Percentiles rank a stretch among this genome's conserved stretches.
Evolutionary conservation across 768 basidiomycete species (phyloP).

Genomic region (Xerocomellus chrysenteron): DNA sequence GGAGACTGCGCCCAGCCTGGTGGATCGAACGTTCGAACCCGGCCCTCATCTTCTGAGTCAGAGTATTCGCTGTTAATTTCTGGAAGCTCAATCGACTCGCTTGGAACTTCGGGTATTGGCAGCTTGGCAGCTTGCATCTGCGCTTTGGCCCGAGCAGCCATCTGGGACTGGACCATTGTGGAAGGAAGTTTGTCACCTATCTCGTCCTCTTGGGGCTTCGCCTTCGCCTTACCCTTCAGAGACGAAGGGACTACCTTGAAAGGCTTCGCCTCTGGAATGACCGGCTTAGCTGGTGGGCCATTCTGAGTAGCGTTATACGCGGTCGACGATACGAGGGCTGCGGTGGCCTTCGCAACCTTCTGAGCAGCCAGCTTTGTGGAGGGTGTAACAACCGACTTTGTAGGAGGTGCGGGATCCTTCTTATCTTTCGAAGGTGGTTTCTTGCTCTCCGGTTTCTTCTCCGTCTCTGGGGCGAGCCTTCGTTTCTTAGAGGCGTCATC

Average conservation of each 20-base stretch:
- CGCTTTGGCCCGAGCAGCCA: slow-evolving; percentile 70
- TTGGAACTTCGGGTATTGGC: slow-evolving; percentile 50
- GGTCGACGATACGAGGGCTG: slow-evolving; percentile 37
- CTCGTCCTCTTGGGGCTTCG: slow-evolving; percentile 47
- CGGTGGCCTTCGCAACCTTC: slow-evolving; percentile 39
- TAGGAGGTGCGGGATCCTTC: slow-evolving; percentile 29
- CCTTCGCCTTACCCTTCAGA: slow-evolving; percentile 52
- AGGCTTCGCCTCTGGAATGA: slow-evolving; percentile 32
- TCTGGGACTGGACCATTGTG: slow-evolving; percentile 60
- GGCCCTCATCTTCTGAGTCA: slow-evolving; percentile 90
- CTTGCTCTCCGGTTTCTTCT: slow-evolving; percentile 59
- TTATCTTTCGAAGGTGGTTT: slow-evolving; percentile 62
- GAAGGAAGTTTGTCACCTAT: slow-evolving; percentile 53
- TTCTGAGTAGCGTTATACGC: slow-evolving; percentile 42
- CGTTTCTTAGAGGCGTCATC: slow-evolving; percentile 75
- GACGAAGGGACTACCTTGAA: slow-evolving; percentile 38
- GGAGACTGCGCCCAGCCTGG: slow-evolving; percentile 94
- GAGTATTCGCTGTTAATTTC: slow-evolving; percentile 98
- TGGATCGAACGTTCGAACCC: slow-evolving; percentile 66
- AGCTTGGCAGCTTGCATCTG: slow-evolving; percentile 60
- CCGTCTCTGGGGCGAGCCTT: slow-evolving; percentile 51
- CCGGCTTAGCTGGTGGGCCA: slow-evolving; percentile 25
- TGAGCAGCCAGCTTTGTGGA: slow-evolving; percentile 24
- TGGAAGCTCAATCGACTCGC: slow-evolving; percentile 87
- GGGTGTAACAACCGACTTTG: slow-evolving; percentile 30